Evolutionary conservation across 805 yeast species (phyloP).

Genomic region (Ogataea pignaliae): DNA sequence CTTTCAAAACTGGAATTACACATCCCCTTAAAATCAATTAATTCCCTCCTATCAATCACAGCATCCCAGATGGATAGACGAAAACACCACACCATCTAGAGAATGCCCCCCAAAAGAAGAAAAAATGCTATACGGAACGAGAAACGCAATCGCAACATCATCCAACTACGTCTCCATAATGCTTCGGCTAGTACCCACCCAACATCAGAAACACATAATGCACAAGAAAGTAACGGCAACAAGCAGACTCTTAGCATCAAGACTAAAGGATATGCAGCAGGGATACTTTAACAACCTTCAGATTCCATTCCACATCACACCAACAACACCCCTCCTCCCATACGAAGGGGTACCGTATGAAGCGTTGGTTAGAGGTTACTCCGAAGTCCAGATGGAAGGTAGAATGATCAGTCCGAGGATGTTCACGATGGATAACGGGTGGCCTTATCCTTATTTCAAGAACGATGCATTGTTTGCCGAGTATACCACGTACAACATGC

Average conservation of each 20-base stretch:
- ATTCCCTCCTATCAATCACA: too few relatives aligned
- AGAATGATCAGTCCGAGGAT: slow-evolving; percentile 17
- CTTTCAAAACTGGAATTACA: too few relatives aligned
- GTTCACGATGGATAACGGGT: slow-evolving; percentile 10
- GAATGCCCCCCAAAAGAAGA: too few relatives aligned
- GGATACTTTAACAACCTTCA: slow-evolving; percentile 19
- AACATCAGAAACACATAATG: slow-evolving; percentile 10
- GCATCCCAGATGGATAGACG: too few relatives aligned
- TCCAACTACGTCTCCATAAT: slow-evolving; percentile 12
- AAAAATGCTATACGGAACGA: slow-evolving; percentile 7
- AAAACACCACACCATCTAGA: too few relatives aligned
- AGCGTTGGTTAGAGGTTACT: slow-evolving; percentile 19
- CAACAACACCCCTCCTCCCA: slow-evolving; percentile 9
- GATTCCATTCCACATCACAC: slow-evolving; percentile 12
- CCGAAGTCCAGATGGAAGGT: slow-evolving; percentile 10
- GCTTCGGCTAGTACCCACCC: slow-evolving; percentile 13
- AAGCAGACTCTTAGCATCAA: slow-evolving; percentile 12
- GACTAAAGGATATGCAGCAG: slow-evolving; percentile 15
- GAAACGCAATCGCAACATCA: background rate
- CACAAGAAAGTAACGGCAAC: slow-evolving; percentile 10
- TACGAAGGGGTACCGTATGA: slow-evolving; percentile 21
- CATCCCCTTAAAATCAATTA: too few relatives aligned
- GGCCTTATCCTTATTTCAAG: slow-evolving; percentile 20
- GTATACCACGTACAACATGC: slow-evolving; percentile 11
- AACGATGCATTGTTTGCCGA: slow-evolving; percentile 13